These are phyloP conservation scores for Phlyctochytrium bullatum DNA, from an alignment of 192 early-diverging fungal species.

Conservation along the genomic window DNA sequence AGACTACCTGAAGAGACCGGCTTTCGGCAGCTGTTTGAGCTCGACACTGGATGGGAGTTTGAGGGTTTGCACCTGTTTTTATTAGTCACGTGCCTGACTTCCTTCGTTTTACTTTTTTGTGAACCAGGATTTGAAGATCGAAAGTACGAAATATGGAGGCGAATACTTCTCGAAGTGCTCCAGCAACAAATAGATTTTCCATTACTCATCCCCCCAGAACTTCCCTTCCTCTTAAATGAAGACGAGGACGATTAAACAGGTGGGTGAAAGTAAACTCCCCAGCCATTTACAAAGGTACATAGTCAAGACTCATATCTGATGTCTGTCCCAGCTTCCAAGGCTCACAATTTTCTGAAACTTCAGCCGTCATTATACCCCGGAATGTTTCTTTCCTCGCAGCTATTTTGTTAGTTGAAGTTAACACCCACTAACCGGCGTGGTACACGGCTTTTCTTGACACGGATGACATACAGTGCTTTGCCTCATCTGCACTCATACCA, in stretches of 20 bases:
- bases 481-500: slow-evolving; percentile 54
- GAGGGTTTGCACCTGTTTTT: slow-evolving; percentile 15
- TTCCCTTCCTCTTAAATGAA: slow-evolving; percentile 29
- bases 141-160: slow-evolving; percentile 35
- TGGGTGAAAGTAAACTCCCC: neutral
- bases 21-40: too few relatives aligned
- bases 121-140: slow-evolving; percentile 28
- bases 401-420: slow-evolving; percentile 10
- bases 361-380: slow-evolving; percentile 44
- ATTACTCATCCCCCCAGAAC: slow-evolving; percentile 37
- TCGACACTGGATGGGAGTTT: slow-evolving; percentile 26
- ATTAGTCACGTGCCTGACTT: neutral
- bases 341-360: slow-evolving; percentile 2
- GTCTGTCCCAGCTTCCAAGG: neutral
- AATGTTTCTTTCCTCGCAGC: slow-evolving; percentile 50
- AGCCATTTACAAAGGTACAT: neutral
- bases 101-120: neutral
- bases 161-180: slow-evolving; percentile 31
- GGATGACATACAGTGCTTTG: slow-evolving; percentile 54
- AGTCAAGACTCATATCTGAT: neutral
- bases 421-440: slow-evolving; percentile 44
- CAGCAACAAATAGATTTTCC: slow-evolving; percentile 39
- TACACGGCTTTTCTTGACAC: slow-evolving; percentile 53
- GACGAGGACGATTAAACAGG: slow-evolving; percentile 14
- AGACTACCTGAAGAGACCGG: too few relatives aligned